Percentiles rank a stretch among this genome's conserved stretches.
phyloP scores from a whole-genome alignment of 352 stramenopile genomes.

The Phytophthora sojae region DNA sequence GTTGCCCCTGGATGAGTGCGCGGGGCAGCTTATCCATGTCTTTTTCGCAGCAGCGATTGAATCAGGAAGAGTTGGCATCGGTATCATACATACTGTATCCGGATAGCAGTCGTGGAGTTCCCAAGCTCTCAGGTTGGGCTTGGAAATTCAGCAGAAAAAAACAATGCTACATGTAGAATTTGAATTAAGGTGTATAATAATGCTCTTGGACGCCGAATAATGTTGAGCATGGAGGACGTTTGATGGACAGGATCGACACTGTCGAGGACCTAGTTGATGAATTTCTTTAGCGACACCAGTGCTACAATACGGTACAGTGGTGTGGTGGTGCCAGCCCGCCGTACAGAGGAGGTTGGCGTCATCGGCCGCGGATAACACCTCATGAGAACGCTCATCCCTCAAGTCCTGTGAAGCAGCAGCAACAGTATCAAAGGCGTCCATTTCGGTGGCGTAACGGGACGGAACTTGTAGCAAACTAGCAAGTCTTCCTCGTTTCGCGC shows the following conservation, averaged over 20 bases:
- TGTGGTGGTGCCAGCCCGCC: background rate
- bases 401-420: background rate
- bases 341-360: background rate
- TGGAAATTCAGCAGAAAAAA: too few relatives aligned
- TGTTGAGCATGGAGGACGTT: background rate
- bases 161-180: too few relatives aligned
- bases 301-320: background rate
- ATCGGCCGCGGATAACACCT: background rate
- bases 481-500: background rate
- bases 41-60: constrained; percentile 20
- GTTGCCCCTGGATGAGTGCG: constrained; percentile 23
- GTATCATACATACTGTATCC: too few relatives aligned
- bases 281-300: constrained; percentile 18
- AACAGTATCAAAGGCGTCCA: background rate
- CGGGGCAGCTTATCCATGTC: background rate
- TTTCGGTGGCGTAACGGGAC: too few relatives aligned
- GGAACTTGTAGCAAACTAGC: too few relatives aligned
- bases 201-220: too few relatives aligned
- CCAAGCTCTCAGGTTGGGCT: background rate
- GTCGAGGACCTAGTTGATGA: background rate
- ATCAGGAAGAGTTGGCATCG: background rate
- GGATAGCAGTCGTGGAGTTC: background rate
- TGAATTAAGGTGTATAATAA: too few relatives aligned
- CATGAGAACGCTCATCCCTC: background rate
- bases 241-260: background rate